A percentile compares a stretch with the other conserved stretches of the same genome.
Evolutionary conservation across 2,329 filamentous ascomycete species (phyloP).

Genomic region (Simplicillium aogashimaense): DNA sequence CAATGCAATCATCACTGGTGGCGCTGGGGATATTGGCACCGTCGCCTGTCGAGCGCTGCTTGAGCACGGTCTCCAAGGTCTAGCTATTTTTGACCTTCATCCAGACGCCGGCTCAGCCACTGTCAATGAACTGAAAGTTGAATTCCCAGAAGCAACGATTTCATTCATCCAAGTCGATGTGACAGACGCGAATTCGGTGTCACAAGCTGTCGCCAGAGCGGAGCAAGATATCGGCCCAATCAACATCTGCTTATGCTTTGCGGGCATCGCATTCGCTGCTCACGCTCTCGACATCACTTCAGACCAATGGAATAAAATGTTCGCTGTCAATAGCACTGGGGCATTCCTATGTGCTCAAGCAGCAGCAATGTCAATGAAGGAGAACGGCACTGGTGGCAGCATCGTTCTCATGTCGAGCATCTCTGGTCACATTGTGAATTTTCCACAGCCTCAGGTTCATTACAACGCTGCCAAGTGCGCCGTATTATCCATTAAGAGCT

Average conservation of each 20-base stretch:
- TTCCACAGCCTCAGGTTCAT: conserved; percentile 45
- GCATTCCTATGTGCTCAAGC: conserved; percentile 59
- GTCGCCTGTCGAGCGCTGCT: conserved; percentile 17
- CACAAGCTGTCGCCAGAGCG: background rate
- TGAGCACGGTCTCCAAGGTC: conserved; percentile 18
- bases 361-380: conserved; percentile 35
- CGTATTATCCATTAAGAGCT: conserved; percentile 51
- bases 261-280: conserved; percentile 1
- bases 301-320: conserved; percentile 44
- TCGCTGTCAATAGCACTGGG: conserved; percentile 62
- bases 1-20: conserved; percentile 20
- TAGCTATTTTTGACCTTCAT: conserved; percentile 18
- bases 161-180: conserved; percentile 1
- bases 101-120: background rate
- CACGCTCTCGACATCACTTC: conserved; percentile 1
- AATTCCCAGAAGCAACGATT: background rate
- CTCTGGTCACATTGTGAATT: conserved; percentile 39
- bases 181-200: conserved; percentile 1
- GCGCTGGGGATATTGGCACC: conserved; percentile 18
- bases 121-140: background rate
- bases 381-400: conserved; percentile 39
- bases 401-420: conserved; percentile 61
- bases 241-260: conserved; percentile 1
- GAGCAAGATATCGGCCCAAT: background rate
- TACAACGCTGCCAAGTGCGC: conserved; percentile 68